Evolutionary conservation across 257 asterid species (phyloP), one percentile per base, ranked within the genome.

Genomic region (Primulina eburnea): DNA sequence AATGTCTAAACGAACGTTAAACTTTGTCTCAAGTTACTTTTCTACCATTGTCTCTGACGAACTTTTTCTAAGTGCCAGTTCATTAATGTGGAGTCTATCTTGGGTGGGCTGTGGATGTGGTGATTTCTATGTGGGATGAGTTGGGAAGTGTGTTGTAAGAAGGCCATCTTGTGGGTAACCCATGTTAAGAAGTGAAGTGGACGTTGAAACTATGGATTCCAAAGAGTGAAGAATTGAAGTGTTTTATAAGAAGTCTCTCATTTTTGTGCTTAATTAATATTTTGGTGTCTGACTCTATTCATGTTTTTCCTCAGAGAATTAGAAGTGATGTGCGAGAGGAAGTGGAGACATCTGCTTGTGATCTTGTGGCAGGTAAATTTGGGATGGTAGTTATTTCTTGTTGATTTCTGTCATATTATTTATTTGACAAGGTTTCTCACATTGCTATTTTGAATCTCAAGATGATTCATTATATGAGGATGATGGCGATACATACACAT

Each of bases 401-500:
- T 55, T 75, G 50, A 62, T 67, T 67, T 82, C 67, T 62, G 61
- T 62, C 74, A 33, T 65, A 50, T 63, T 28, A 55, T 56, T 64
- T 76, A 34, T 61, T 71, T 74, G 65, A 71, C 71, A 56, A 62
- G 33, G 21, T 68, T 75, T 70, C 67, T 73, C 65, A 43, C 21
- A 52, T 63, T 79, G 80, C 85, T 82, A 79, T 61, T 81, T 82
- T 66, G 97, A 84, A 43, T 84, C 80, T 76, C 92, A 76, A 70
- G 84, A 84, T 74, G 75, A 82, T 83, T 80, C 59, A 30, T 87
- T 81, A 75, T 88, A 84, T 55, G 95, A 88, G 69, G 92, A 88
- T 75, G 97, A 88, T 74, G 96, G 95, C 64, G 98, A 92, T 79
- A 81, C 95, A 71, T 83, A 85, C 78, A 76, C 85, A 52, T 87